Evolutionary conservation across 257 asterid species (phyloP).

Genomic region (Solanum pennellii): DNA sequence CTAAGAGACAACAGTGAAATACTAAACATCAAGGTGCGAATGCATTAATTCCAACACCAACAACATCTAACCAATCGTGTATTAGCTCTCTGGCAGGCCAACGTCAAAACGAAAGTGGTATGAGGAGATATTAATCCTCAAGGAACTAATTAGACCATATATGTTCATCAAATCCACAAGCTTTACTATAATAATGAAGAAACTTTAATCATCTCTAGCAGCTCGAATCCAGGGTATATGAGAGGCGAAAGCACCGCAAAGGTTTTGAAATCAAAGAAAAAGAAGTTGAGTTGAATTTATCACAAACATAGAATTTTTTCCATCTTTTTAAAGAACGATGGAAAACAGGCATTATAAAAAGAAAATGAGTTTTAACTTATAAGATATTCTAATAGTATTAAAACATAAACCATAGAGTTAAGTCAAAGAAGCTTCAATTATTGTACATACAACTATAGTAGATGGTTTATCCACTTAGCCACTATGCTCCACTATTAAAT

Average conservation of each 20-base stretch:
- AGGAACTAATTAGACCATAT: neutral
- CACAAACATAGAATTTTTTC: neutral
- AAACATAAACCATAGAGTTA: neutral
- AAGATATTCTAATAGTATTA: neutral
- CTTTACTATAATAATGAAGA: neutral
- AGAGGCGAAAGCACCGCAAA: neutral
- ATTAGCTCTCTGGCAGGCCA: neutral
- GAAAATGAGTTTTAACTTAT: neutral
- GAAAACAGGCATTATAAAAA: neutral
- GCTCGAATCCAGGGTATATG: neutral
- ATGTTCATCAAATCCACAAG: neutral
- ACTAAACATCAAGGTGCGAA: too few species aligned
- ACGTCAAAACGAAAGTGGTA: neutral
- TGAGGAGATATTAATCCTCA: neutral
- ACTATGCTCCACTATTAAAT: neutral
- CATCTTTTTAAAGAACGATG: neutral
- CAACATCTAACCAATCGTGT: neutral
- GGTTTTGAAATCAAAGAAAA: neutral
- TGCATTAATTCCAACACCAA: neutral
- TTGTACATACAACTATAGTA: neutral
- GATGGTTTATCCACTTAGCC: neutral
- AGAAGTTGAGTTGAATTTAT: too few species aligned
- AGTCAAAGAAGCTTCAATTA: neutral
- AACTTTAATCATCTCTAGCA: neutral
- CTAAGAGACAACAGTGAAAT: too few species aligned